phyloP scores from a whole-genome alignment of 192 early-diverging fungal genomes.

The Diversispora epigaea region DNA sequence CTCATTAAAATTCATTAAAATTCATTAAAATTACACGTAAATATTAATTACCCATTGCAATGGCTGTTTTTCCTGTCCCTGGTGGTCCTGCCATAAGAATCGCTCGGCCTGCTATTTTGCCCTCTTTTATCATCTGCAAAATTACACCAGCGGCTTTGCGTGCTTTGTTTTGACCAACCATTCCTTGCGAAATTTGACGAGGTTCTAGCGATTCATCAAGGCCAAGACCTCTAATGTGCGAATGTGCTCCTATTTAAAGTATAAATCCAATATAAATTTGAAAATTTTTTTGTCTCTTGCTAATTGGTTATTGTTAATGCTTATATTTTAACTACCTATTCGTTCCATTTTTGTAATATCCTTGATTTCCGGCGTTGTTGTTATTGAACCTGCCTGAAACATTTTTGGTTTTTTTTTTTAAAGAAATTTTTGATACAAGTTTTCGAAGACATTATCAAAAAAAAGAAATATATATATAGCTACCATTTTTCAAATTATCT shows the following conservation, averaged over 20 bases:
- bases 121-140: slow-evolving; percentile 95
- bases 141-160: slow-evolving; percentile 96
- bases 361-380: slow-evolving; percentile 54
- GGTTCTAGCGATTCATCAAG: slow-evolving; percentile 93
- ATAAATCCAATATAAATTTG: slow-evolving; percentile 7
- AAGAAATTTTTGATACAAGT: too few species aligned
- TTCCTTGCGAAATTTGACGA: slow-evolving; percentile 82
- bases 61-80: slow-evolving; percentile 98
- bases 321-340: slow-evolving; percentile 59
- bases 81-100: slow-evolving; percentile 99
- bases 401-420: too few species aligned
- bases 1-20: too few species aligned
- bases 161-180: slow-evolving; percentile 96
- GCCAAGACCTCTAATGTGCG: slow-evolving; percentile 96
- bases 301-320: not conserved
- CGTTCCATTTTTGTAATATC: slow-evolving; percentile 85
- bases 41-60: slow-evolving; percentile 84
- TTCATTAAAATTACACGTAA: not conserved
- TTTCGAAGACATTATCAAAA: too few species aligned
- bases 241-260: slow-evolving; percentile 79
- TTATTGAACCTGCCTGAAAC: slow-evolving; percentile 42
- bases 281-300: not conserved
- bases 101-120: slow-evolving; percentile 95
- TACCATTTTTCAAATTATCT: too few species aligned
- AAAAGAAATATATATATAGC: too few species aligned